Evolutionary conservation across 2,329 filamentous ascomycete genomes (phyloP), one percentile per base, ranked within the genome.

Genomic region (Chaetomiaceae sp.): DNA sequence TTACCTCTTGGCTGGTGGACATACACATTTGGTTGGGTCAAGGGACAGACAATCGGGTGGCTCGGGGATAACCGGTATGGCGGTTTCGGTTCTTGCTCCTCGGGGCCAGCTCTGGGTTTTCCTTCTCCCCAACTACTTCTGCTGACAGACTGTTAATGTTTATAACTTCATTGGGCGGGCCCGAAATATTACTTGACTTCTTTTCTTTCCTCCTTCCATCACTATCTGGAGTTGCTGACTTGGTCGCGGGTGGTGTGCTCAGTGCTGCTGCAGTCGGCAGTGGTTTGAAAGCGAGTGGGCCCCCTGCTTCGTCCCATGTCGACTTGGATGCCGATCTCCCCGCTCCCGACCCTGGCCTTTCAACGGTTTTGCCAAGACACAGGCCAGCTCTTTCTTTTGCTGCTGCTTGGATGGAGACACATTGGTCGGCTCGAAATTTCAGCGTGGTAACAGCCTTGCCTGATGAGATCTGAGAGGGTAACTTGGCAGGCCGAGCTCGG

Each of bases 351-450:
- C 51, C 44, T 6, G 15, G 44, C 44, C 6, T 1, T 6, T 22
- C 33, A 53, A 53, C 51, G 51, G 51, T 44, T 53, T 42, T 25
- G 51, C 51, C 43, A 47, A 53, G 51, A 47, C 33, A n/a, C n/a
- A n/a, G n/a, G n/a, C n/a, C n/a, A n/a, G n/a, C n/a, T n/a, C n/a
- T n/a, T n/a, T n/a, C n/a, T n/a, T 27, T 27, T 22, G 14, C 20
- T 39, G 25, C 50, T 33, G 23, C 19, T 14, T 12, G 15, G 23
- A 8, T 23, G 46, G n/a, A 20, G 15, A 38, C 2, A 29, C 11
- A 20, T 6, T 29, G 6, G 14, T 14, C 15, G 6, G 12, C 14
- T n/a, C n/a, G 14, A 29, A n/a, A 25, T 7, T 14, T 6, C 5
- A 25, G 17, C 8, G 14, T 25, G 8, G 20, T 19, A 15, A 19